phyloP scores from a whole-genome alignment of 2,329 filamentous ascomycete species.

The Bertia moriformis region DNA sequence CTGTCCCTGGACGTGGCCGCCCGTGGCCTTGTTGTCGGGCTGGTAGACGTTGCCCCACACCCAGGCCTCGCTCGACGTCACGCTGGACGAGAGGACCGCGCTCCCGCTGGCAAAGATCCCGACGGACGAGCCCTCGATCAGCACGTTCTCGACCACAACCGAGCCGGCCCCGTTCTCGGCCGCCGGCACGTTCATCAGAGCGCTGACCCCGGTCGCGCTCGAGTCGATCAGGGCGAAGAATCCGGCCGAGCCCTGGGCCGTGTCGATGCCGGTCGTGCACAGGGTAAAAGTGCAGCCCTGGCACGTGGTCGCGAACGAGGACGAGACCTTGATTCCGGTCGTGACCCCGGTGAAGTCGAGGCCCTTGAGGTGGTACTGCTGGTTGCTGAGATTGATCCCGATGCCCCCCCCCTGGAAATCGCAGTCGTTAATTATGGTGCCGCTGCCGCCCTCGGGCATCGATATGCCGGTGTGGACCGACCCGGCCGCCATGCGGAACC shows the following conservation, averaged over 20 bases:
- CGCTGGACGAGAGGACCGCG: conserved; percentile 3
- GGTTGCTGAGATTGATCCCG: conserved; percentile 13
- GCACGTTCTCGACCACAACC: conserved; percentile 6
- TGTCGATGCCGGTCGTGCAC: neutral
- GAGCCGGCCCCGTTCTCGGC: conserved; percentile 1
- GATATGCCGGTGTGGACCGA: conserved; percentile 18
- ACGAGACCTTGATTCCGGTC: conserved; percentile 12
- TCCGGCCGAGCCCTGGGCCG: too few species aligned
- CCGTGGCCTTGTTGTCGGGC: conserved; percentile 1
- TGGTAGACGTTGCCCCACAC: conserved; percentile 5
- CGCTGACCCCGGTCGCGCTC: conserved; percentile 4
- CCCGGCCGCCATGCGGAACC: conserved; percentile 16
- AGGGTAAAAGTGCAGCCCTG: conserved; percentile 6
- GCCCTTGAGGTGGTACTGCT: conserved; percentile 19
- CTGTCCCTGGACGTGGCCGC: too few species aligned
- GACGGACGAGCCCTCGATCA: conserved; percentile 2
- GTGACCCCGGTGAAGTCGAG: conserved; percentile 14
- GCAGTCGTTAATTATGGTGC: conserved; percentile 10
- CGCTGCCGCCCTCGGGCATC: conserved; percentile 16
- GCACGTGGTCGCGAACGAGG: conserved; percentile 13
- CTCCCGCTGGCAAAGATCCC: conserved; percentile 3
- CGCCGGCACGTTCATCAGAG: conserved; percentile 2
- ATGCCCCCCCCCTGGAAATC: conserved; percentile 15
- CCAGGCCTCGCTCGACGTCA: conserved; percentile 3
- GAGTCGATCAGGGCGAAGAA: conserved; percentile 7